Evolutionary conservation across 2,329 filamentous ascomycete genomes (phyloP).

Genomic region (Colletotrichum spaethianum): DNA sequence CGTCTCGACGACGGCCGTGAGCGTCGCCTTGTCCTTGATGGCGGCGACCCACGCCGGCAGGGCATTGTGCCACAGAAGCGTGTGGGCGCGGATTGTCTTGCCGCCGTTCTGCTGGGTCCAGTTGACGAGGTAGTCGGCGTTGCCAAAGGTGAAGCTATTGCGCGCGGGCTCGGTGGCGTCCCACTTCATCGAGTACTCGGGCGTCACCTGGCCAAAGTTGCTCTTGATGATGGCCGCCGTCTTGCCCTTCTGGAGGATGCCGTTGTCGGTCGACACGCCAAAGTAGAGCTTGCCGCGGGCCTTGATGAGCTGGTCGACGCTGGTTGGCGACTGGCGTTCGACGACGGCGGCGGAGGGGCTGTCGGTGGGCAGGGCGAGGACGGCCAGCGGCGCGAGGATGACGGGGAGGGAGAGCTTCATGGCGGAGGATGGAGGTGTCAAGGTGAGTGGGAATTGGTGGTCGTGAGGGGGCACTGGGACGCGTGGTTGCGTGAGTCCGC

Average conservation of each 20-base stretch:
- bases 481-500: neutral
- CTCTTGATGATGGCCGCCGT: slow-evolving; percentile 68
- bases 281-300: slow-evolving; percentile 77
- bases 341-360: slow-evolving; percentile 53
- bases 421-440: neutral
- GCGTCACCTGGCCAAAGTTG: slow-evolving; percentile 76
- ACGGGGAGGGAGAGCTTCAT: slow-evolving; percentile 49
- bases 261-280: slow-evolving; percentile 70
- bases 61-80: slow-evolving; percentile 75
- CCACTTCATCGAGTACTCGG: slow-evolving; percentile 82
- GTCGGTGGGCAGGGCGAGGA: slow-evolving; percentile 57
- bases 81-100: slow-evolving; percentile 75
- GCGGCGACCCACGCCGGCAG: slow-evolving; percentile 71
- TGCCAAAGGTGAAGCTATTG: slow-evolving; percentile 67
- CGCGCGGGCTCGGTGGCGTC: slow-evolving; percentile 65
- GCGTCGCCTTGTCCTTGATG: slow-evolving; percentile 65
- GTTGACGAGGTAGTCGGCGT: slow-evolving; percentile 72
- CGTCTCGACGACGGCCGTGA: slow-evolving; percentile 70
- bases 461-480: neutral
- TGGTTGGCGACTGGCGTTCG: slow-evolving; percentile 59
- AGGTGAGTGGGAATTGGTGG: neutral
- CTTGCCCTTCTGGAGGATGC: slow-evolving; percentile 64
- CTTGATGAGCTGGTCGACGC: slow-evolving; percentile 70
- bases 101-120: slow-evolving; percentile 68
- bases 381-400: slow-evolving; percentile 55